Evolutionary conservation across 148 eudicot genomes (phyloP).

Genomic region (Heliamphora exappendiculata): DNA sequence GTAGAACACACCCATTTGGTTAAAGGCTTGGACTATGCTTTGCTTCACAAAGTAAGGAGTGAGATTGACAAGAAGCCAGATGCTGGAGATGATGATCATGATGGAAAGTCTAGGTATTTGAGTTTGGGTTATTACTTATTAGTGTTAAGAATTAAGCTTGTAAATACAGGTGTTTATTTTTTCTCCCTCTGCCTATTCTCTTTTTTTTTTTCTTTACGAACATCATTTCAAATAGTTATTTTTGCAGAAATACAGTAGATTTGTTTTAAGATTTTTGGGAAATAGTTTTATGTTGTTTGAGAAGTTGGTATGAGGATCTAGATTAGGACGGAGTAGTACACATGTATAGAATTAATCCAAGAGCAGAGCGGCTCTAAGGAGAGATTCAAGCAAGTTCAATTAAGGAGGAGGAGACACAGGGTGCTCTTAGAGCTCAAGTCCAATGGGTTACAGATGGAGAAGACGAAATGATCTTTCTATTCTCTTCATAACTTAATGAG

Average conservation of each 20-base stretch:
- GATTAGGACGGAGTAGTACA: too few relatives aligned
- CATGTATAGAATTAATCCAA: too few relatives aligned
- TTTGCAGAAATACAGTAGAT: not conserved
- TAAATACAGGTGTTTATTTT: not conserved
- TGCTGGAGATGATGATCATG: conserved; percentile 55
- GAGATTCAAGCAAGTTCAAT: too few relatives aligned
- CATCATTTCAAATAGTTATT: not conserved
- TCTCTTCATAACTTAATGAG: too few relatives aligned
- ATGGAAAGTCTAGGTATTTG: conserved; percentile 68
- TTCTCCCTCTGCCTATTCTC: not conserved
- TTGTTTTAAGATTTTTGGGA: not conserved
- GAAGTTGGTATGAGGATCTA: too few relatives aligned
- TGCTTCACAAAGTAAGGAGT: conserved; percentile 90
- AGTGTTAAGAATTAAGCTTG: too few relatives aligned
- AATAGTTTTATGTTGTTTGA: too few relatives aligned
- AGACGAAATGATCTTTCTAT: too few relatives aligned
- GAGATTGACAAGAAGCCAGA: conserved; percentile 94
- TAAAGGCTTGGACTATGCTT: conserved; percentile 94
- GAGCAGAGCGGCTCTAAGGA: too few relatives aligned
- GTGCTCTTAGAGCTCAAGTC: too few relatives aligned
- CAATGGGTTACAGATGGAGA: too few relatives aligned
- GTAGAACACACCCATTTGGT: conserved; percentile 99
- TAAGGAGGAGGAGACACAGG: too few relatives aligned
- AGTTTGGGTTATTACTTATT: not conserved
- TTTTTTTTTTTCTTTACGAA: conserved; percentile 1